Base-by-base conservation (phyloP, 1,139 yeast genomes). In the Geotrichum australiense region DNA sequence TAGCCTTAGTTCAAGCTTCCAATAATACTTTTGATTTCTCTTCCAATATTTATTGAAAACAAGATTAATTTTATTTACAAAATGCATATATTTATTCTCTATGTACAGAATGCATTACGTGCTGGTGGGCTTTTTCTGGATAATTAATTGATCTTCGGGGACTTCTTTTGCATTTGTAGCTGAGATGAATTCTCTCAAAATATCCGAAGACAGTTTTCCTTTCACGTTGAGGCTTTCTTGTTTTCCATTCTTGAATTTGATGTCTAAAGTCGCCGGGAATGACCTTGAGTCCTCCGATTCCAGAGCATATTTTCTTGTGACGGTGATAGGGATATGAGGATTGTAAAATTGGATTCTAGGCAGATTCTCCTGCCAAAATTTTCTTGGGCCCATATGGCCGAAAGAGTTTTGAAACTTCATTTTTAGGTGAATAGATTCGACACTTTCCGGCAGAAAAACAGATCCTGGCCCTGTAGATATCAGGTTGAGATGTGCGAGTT, bases 291-390 rank as follows among this genome's bases (percentile, higher is more conserved):
- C 67, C 26, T 70, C 70, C 27, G 69, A 65, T 37, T 62, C 64
- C 21, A 8, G 59, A 61, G 42, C 76, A 70, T 25, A 35, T 20
- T 20, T 24, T 10, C 48, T 35, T 16, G 26, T 28, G 18, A 86
- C 81, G 22, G 74, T 69, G 46, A 85, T 77, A 26, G 76, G 72
- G 25, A 83, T 58, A 32, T 68, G 66, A 23, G 91, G 91, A 61
- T 87, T 87, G 65, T 85, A 89, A 62, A 83, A 87, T 58, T 78
- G 81, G 47, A 87, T 68, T 11, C 86, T 77, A 16, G 94, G 94
- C 46, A 86, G 67, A 61, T 77, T 73, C 39, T 69, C 65, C 54
- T 74, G 76, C 93, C 94, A 83, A 63, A 87, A 84, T 50, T 67
- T 67, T 43, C 73, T 23, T 10, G 48, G 44, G n/a, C 48, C 48